Evolutionary conservation across 1,284 basidiomycete genomes (phyloP), one percentile per base, ranked within the genome.

Genomic region (Cryptococcus depauperatus): DNA sequence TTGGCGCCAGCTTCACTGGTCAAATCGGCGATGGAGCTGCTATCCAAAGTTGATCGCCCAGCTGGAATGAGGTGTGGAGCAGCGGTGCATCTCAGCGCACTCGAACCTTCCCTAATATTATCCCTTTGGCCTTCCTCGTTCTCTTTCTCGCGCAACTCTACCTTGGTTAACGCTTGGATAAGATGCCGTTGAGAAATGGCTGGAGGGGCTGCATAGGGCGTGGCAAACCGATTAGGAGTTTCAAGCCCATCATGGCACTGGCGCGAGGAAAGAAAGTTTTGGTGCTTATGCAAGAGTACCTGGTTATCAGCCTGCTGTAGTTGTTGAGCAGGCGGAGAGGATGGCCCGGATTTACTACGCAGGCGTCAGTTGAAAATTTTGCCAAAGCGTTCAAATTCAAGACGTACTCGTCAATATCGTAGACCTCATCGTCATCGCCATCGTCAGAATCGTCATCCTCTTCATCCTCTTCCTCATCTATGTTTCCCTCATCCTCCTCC

Each of bases 371-470:
- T 18, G 14, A 28, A 38, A 14, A 18, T 4, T 18, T 32, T 18
- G 5, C 22, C 14, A 13, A 42, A 21, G 23, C 16, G 4, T 72
- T 74, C 41, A 79, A 77, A 3, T 74, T 73, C 9, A 65, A 61
- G 1, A 83, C 84, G 44, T 80, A 84, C 72, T 93, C 89, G 59
- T 91, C 85, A 46, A 93, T 93, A 64, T 95, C 90, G 66, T 82
- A 93, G 56, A 79, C 79, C 62, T 89, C 87, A 33, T 84, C 81
- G 37, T 84, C 76, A 33, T 76, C 75, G 1, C 76, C 75, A 4
- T 74, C 73, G 0, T 73, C 72, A 2, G 71, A 69, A 2, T 70
- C 62, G 3, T 71, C 69, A 10, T 65, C 73, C 61, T 75, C 77
- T 30, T 77, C 77, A 38, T 77, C 73, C 25, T 68, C 66, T 33